Percentiles rank a stretch among this genome's conserved stretches.
Conservation (phyloP, 441 rosid genomes). For the Erysimum cheiri region DNA sequence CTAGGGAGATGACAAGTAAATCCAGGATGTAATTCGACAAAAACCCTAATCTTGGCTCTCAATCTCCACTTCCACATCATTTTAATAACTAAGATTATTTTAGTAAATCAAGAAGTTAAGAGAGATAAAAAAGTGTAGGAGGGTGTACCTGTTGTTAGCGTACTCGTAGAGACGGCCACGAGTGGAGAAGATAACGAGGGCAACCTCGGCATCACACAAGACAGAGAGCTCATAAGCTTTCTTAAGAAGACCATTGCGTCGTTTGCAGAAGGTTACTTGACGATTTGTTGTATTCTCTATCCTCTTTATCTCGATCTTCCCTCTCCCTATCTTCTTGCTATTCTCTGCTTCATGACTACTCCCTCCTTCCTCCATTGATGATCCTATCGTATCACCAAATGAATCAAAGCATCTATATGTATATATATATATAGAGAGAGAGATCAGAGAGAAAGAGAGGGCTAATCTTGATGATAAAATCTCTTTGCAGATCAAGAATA, state of each 20-base stretch:
- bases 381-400: slow-evolving; percentile 39
- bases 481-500: slow-evolving; percentile 10
- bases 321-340: slow-evolving; percentile 61
- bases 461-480: slow-evolving; percentile 16
- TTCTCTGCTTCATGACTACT: slow-evolving; percentile 47
- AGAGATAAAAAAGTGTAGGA: slow-evolving; percentile 15
- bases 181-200: slow-evolving; percentile 68
- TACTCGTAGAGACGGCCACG: slow-evolving; percentile 73
- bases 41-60: slow-evolving; percentile 36
- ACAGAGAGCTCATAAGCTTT: slow-evolving; percentile 72
- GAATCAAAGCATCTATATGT: slow-evolving; percentile 31
- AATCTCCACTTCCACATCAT: neutral
- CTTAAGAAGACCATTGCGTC: slow-evolving; percentile 70
- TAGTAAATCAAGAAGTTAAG: neutral
- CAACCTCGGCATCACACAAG: slow-evolving; percentile 68
- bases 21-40: neutral
- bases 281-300: slow-evolving; percentile 68
- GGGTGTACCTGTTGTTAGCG: slow-evolving; percentile 59
- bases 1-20: slow-evolving; percentile 3
- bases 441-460: neutral
- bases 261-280: slow-evolving; percentile 72
- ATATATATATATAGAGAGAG: slow-evolving; percentile 12
- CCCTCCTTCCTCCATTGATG: slow-evolving; percentile 45
- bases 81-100: neutral
- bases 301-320: slow-evolving; percentile 64